These are phyloP conservation scores for Phaeolepiota aurea DNA, from an alignment of 768 basidiomycete species.

Conservation along the genomic window DNA sequence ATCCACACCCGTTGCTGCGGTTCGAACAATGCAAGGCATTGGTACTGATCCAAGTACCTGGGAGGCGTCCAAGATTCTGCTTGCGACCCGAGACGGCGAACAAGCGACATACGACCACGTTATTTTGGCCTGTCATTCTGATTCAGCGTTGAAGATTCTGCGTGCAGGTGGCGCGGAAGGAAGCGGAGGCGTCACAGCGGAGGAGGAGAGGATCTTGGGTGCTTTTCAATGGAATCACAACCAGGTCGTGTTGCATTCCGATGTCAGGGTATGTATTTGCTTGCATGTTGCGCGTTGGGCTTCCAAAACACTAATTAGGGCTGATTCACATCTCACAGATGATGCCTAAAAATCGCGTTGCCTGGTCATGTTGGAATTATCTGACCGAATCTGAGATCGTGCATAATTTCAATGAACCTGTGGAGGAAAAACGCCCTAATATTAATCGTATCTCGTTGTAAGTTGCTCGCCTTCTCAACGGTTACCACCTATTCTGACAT, in stretches of 20 bases:
- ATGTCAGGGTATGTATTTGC: constrained; percentile 38
- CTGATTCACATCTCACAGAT: constrained; percentile 27
- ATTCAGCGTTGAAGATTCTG: constrained; percentile 46
- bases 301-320: too few relatives aligned
- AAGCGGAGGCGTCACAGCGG: constrained; percentile 40
- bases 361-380: constrained; percentile 81
- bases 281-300: background rate
- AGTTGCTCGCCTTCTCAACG: constrained; percentile 15
- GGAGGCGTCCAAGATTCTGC: constrained; percentile 20
- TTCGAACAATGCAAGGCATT: constrained; percentile 20
- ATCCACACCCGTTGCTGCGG: constrained; percentile 43
- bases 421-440: constrained; percentile 30
- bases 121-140: constrained; percentile 68
- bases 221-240: constrained; percentile 63
- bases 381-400: constrained; percentile 12
- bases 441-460: constrained; percentile 56
- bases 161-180: constrained; percentile 12
- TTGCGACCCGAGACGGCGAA: constrained; percentile 40
- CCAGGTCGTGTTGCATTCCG: constrained; percentile 59
- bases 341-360: constrained; percentile 52
- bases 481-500: background rate
- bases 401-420: background rate
- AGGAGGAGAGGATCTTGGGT: constrained; percentile 49
- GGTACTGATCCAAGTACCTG: background rate
- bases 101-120: constrained; percentile 55